Conservation (phyloP, 768 basidiomycete genomes). For the Lentinula detonsa region DNA sequence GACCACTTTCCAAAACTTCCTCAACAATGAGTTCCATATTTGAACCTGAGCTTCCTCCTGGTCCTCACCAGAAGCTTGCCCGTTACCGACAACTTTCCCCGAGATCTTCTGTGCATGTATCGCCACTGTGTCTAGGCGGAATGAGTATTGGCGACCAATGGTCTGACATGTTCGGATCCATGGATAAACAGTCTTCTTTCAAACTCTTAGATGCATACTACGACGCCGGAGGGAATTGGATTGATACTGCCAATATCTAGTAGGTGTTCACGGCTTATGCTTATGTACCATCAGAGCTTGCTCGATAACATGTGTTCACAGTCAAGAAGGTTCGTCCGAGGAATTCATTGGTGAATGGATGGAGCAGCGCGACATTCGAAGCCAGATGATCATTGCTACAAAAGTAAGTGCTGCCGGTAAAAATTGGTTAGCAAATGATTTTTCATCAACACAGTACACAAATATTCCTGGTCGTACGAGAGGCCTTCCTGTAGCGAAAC, state of each 20-base stretch:
- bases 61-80: conserved; percentile 23
- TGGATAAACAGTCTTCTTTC: conserved; percentile 37
- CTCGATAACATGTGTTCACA: conserved; percentile 10
- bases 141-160: conserved; percentile 39
- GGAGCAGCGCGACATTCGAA: conserved; percentile 34
- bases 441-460: not conserved
- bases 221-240: conserved; percentile 41
- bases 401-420: conserved; percentile 23
- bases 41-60: conserved; percentile 12
- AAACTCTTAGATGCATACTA: conserved; percentile 38
- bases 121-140: conserved; percentile 36
- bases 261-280: conserved; percentile 6
- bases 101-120: conserved; percentile 32
- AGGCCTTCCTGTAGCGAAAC: conserved; percentile 14
- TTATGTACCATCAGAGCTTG: not conserved
- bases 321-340: conserved; percentile 53
- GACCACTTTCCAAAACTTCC: no score
- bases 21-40: not conserved
- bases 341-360: conserved; percentile 49
- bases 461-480: conserved; percentile 20
- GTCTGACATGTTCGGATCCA: conserved; percentile 21
- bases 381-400: conserved; percentile 42
- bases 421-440: not conserved
- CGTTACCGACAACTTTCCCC: conserved; percentile 29
- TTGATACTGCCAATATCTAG: conserved; percentile 44